Evolutionary conservation across 139 green algal species (phyloP).

Genomic region (Closterium sp.): DNA sequence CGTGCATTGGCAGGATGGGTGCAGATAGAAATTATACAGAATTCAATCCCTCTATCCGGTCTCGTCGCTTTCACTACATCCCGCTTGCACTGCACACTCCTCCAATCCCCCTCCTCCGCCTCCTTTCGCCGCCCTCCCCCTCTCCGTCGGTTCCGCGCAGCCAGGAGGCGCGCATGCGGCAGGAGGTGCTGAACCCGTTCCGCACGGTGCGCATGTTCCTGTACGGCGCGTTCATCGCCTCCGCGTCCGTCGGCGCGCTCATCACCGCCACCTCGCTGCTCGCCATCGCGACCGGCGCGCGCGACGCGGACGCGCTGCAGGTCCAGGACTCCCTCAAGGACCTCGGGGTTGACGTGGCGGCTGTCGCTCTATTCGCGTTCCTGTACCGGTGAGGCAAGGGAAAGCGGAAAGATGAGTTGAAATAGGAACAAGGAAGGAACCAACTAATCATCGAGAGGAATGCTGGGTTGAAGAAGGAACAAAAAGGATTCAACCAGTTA

Average conservation of each 20-base stretch:
- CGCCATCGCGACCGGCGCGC: slow-evolving; percentile 18
- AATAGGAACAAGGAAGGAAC: neutral
- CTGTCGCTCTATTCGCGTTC: slow-evolving; percentile 20
- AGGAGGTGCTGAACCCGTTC: slow-evolving; percentile 41
- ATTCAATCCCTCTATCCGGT: neutral
- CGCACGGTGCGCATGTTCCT: slow-evolving; percentile 48
- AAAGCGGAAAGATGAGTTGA: neutral
- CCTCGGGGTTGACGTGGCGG: slow-evolving; percentile 37
- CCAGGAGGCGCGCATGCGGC: slow-evolving; percentile 27
- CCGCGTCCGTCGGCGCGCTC: slow-evolving; percentile 22
- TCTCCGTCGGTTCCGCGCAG: neutral
- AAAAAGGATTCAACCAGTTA: too few species aligned
- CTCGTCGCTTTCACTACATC: neutral
- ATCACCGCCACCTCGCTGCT: slow-evolving; percentile 22
- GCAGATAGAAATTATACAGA: too few species aligned
- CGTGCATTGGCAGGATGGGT: too few species aligned
- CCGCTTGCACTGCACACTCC: neutral
- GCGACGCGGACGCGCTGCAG: slow-evolving; percentile 17
- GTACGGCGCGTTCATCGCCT: slow-evolving; percentile 35
- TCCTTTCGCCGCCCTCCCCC: neutral
- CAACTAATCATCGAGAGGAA: too few species aligned
- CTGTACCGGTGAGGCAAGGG: neutral
- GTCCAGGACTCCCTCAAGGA: slow-evolving; percentile 23
- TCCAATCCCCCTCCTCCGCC: too few species aligned
- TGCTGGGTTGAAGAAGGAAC: too few species aligned